Base-by-base conservation (phyloP, 441 rosid genomes). In the Erodium moschatum region DNA sequence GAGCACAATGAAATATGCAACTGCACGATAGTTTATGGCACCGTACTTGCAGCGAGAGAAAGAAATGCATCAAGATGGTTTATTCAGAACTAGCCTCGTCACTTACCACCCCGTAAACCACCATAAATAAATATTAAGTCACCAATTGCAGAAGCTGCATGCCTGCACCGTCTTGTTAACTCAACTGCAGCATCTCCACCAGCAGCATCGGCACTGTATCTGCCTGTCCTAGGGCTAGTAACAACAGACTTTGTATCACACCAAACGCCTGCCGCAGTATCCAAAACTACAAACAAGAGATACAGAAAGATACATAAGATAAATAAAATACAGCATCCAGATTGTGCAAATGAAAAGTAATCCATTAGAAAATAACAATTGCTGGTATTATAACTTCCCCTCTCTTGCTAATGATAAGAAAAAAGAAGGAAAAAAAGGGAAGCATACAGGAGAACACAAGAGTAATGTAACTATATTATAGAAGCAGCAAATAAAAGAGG, bases 191-290 rank as follows among this genome's bases (percentile, higher is more conserved):
- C 97, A 86, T 91, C 99, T 68, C 96, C 99, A 69, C 96, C 97
- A 75, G 99, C 96, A 74, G 96, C 97, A 84, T 88, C 97, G 52
- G 97, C 97, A 79, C 97, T 87, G 75, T 83, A 91, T 77, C 89
- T 84, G 64, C 96, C 97, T 70, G 97, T 91, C 75, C 97, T 85
- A 48, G 97, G 97, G 82, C 85, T 91, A 62, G 96, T 91, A 69
- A 94, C 95, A 71, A 94, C 97, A 76, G 97, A 91, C 79, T 89
- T 91, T 48, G 96, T 91, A 82, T 94, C 97, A 81, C 99, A 94
- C 99, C 99, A 94, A 72, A 94, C 97, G 73, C 99, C 99, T 9
- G 99, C 99, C 68, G 99, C 99, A 69, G 99, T 94, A 84, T 94
- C 99, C 91, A 94, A 82, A 48, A 94, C 99, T 94, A 76, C 20